Evolutionary conservation across 768 basidiomycete genomes (phyloP), one percentile per base, ranked within the genome.

Genomic region (Pulveroboletus sp.): DNA sequence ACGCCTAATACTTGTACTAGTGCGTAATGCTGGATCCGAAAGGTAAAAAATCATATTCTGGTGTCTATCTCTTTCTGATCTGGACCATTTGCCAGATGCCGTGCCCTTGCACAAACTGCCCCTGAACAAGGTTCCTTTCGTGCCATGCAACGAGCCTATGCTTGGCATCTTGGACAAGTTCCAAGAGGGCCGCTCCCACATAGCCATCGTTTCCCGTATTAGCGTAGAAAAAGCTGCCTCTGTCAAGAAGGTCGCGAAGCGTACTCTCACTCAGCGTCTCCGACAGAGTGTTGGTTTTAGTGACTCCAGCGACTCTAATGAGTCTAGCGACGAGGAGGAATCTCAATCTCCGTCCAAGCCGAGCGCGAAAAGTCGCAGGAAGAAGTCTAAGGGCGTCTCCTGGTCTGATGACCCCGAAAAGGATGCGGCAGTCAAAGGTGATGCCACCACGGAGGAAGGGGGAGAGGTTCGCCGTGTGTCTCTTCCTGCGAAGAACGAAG

Each of bases 131-230:
- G 87, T 94, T 6, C 87, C 85, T 0, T 88, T 87, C 45, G 88
- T 94, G 4, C 88, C 91, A 2, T 85, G 84, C 37, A 91, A 94
- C 58, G 89, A 92, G 66, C 79, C 91, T 20, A 73, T 95, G 1
- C 77, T 94, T 13, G 83, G 87, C 21, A 89, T 93, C 52, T 75
- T 94, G 27, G 91, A 94, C 65, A 85, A 76, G 51, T 94, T 94
- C 66, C 91, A 94, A 65, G 90, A 92, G 61, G 92, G 90, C 5
- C 77, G 90, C 25, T 90, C 87, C 35, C 92, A 95, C 63, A 94
- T 95, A 81, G 92, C 92, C 19, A 87, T 94, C 56, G 90, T 94
- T 45, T 84, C 83, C 52, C 81, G 89, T 38, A 81, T 87, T 56
- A 86, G 82, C 44, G 76, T 76, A 12, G 81, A 85, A 49, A 85